These are phyloP conservation scores for Starmera quercuum DNA, from an alignment of 805 yeast species.

Conservation along the genomic window DNA sequence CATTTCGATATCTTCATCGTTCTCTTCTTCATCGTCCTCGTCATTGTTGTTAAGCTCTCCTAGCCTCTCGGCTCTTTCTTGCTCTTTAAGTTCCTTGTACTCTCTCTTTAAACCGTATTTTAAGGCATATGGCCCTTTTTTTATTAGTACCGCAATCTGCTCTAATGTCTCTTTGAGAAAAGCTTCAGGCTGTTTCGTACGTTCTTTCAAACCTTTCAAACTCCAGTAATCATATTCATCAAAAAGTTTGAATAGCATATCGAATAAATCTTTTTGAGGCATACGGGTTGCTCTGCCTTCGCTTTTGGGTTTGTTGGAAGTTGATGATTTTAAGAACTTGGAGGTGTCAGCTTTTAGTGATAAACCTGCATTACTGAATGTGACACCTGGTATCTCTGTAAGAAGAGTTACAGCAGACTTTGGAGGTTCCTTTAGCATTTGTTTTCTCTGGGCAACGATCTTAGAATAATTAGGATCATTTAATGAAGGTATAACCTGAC, in stretches of 20 bases:
- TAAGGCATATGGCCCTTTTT: conserved; percentile 93
- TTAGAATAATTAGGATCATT: conserved; percentile 63
- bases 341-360: conserved; percentile 69
- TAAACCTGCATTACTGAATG: conserved; percentile 81
- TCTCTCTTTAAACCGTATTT: conserved; percentile 88
- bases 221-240: conserved; percentile 97
- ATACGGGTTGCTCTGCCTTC: conserved; percentile 91
- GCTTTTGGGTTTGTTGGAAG: conserved; percentile 31
- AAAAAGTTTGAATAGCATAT: conserved; percentile 78
- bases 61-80: conserved; percentile 60
- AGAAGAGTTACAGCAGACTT: conserved; percentile 60
- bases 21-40: conserved; percentile 48
- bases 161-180: conserved; percentile 88
- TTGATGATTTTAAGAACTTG: conserved; percentile 50
- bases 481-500: conserved; percentile 77
- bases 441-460: conserved; percentile 50
- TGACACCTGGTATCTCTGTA: conserved; percentile 78
- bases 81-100: conserved; percentile 71
- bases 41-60: conserved; percentile 38
- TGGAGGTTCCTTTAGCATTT: conserved; percentile 38
- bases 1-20: conserved; percentile 68
- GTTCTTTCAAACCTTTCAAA: conserved; percentile 85
- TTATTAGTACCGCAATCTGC: conserved; percentile 78
- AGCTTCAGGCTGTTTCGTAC: conserved; percentile 92
- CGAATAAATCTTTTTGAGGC: conserved; percentile 88